phyloP scores from a whole-genome alignment of 495 filamentous ascomycete species.

The Pseudoneurospora amorphoporcata region DNA sequence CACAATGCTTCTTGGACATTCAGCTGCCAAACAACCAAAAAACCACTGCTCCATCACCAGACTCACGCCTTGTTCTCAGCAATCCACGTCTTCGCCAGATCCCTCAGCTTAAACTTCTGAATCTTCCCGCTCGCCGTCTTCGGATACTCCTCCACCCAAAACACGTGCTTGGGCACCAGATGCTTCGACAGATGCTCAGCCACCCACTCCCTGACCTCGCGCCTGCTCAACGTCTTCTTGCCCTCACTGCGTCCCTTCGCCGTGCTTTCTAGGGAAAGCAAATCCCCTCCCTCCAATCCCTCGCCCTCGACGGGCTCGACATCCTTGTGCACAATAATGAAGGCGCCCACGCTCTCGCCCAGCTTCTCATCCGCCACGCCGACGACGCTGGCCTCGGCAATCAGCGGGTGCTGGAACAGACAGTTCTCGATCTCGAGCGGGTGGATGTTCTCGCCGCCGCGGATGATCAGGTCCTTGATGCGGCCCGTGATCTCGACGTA shows the following conservation, averaged over 20 bases:
- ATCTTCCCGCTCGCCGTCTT: slow-evolving; percentile 98
- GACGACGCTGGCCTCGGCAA: slow-evolving; percentile 71
- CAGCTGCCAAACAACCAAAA: not conserved
- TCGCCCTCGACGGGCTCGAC: slow-evolving; percentile 21
- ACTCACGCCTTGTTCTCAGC: not conserved
- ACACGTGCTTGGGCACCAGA: slow-evolving; percentile 80
- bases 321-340: slow-evolving; percentile 50
- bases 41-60: not conserved
- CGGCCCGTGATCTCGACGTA: slow-evolving; percentile 54
- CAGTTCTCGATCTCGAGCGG: slow-evolving; percentile 90
- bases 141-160: slow-evolving; percentile 71
- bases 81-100: slow-evolving; percentile 30
- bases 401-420: slow-evolving; percentile 56
- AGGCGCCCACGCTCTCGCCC: slow-evolving; percentile 80
- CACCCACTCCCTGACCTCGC: slow-evolving; percentile 65
- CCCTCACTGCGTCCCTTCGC: slow-evolving; percentile 2
- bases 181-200: slow-evolving; percentile 59
- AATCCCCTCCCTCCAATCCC: slow-evolving; percentile 1
- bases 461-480: slow-evolving; percentile 87
- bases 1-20: not conserved
- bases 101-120: slow-evolving; percentile 83
- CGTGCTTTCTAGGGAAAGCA: not conserved
- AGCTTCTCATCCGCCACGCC: slow-evolving; percentile 76
- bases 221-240: slow-evolving; percentile 30
- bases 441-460: slow-evolving; percentile 93